Base-by-base conservation (phyloP, 139 green algal species). In the Zygnema circumcarinatum region DNA sequence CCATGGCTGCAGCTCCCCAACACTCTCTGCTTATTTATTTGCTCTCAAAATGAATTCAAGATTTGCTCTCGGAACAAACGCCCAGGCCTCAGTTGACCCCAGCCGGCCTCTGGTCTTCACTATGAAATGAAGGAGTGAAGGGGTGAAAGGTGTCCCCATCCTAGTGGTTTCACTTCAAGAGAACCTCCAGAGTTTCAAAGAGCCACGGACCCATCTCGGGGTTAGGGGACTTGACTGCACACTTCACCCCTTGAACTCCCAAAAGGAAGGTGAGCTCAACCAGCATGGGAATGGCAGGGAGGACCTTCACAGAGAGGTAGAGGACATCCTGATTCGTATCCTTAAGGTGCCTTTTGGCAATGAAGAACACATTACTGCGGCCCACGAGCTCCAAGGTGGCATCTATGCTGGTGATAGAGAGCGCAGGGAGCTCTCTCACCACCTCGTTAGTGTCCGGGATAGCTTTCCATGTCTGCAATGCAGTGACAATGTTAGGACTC, bases 251-350 rank as follows among this genome's bases (percentile, higher is more conserved):
- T 39, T 67, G 85, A 33, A 38, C 54, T 32, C 67, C 81, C 16
- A 41, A 29, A 35, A 79, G 73, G 1, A 67, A 68, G 16, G 81
- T 91, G 47, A 91, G 35, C 87, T 91, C 87, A 36, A 90, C 56
- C 20, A 91, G 82, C 31, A 91, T 25, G 0, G 83, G 67, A 42
- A 85, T 76, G 74, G 74, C 84, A 1, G 76, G 69, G 38, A 75
- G 11, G 21, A 91, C 40, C 29, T 90, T 90, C 3, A 78, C 35
- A 25, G 83, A 90, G 22, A 79, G 69, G 68, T 91, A 91, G 7
- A 91, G 67, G 20, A 85, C 85, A 52, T 91, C 67, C 40, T 91
- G 87, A 54, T 91, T 90, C 1, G 83, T 91, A 33, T 88, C 87
- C n/a, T 85, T 85, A 11, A 91, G 81, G 16, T 73, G 81, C 3